A percentile compares a stretch with the other conserved stretches of the same genome.
phyloP scores from a whole-genome alignment of 805 yeast genomes.

The Candida coleopterorum region DNA sequence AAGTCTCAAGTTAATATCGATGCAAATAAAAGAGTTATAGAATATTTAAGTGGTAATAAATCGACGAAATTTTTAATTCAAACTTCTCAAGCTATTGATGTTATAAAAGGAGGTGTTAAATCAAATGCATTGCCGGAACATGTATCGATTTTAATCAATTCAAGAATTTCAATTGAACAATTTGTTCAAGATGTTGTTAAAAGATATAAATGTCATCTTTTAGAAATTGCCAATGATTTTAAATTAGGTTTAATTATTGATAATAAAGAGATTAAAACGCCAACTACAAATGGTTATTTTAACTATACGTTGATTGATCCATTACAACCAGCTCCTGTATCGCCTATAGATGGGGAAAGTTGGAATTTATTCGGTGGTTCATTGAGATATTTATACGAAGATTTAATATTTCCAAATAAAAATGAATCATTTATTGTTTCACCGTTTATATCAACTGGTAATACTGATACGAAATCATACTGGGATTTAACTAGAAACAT shows the following conservation, averaged over 20 bases:
- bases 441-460: conserved; percentile 33
- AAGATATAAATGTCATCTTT: conserved; percentile 28
- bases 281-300: conserved; percentile 28
- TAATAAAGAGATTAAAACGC: conserved; percentile 18
- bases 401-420: conserved; percentile 19
- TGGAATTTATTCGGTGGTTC: conserved; percentile 36
- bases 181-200: conserved; percentile 27
- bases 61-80: conserved; percentile 33
- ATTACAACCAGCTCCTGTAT: conserved; percentile 37
- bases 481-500: conserved; percentile 38
- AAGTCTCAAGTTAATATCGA: conserved; percentile 28
- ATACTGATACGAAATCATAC: conserved; percentile 39
- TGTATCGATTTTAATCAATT: conserved; percentile 40
- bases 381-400: conserved; percentile 35
- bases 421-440: conserved; percentile 25
- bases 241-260: conserved; percentile 32
- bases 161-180: conserved; percentile 44
- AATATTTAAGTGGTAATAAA: conserved; percentile 23
- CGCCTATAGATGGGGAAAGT: conserved; percentile 26
- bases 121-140: conserved; percentile 48
- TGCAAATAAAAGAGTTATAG: conserved; percentile 35
- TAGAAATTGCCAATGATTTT: conserved; percentile 29
- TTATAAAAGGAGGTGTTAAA: conserved; percentile 46
- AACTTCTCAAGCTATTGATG: conserved; percentile 47
- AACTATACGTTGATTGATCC: conserved; percentile 21